These are phyloP conservation scores for Coemansia sp. DNA, from an alignment of 192 early-diverging fungal species.

Conservation along the genomic window DNA sequence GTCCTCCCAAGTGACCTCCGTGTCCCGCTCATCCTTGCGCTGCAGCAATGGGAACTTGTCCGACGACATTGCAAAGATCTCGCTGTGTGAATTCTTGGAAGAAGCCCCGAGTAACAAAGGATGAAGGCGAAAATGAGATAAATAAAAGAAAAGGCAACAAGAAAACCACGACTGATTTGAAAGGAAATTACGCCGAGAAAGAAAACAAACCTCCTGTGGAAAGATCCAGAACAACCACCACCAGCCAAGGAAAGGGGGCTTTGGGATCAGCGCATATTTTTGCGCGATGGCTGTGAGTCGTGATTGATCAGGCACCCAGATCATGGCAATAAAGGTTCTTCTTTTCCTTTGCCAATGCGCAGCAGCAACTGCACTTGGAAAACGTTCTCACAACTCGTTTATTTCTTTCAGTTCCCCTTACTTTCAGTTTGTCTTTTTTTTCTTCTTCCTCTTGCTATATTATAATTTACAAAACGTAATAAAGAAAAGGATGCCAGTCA, in stretches of 20 bases:
- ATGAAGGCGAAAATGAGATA: neutral
- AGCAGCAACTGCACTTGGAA: no score
- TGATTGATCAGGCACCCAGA: no score
- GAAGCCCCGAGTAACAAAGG: neutral
- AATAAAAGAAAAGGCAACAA: neutral
- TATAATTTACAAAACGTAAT: neutral
- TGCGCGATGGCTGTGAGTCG: no score
- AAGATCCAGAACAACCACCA: no score
- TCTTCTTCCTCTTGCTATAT: neutral
- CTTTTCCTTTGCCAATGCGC: no score
- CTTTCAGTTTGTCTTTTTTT: conserved; percentile 2
- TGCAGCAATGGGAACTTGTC: conserved; percentile 51
- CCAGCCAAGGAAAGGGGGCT: no score
- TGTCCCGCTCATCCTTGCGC: conserved; percentile 79
- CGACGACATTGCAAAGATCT: conserved; percentile 12
- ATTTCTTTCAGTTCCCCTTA: neutral
- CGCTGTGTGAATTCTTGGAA: neutral
- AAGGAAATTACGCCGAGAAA: no score
- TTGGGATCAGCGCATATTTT: no score
- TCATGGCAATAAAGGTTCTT: no score
- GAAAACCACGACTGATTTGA: no score
- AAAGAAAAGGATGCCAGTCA: conserved; percentile 5
- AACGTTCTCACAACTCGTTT: no score
- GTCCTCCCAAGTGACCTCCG: conserved; percentile 95
- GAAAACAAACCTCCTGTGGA: no score